phyloP scores from a whole-genome alignment of 805 yeast genomes.

The Pichia pseudocactophila region DNA sequence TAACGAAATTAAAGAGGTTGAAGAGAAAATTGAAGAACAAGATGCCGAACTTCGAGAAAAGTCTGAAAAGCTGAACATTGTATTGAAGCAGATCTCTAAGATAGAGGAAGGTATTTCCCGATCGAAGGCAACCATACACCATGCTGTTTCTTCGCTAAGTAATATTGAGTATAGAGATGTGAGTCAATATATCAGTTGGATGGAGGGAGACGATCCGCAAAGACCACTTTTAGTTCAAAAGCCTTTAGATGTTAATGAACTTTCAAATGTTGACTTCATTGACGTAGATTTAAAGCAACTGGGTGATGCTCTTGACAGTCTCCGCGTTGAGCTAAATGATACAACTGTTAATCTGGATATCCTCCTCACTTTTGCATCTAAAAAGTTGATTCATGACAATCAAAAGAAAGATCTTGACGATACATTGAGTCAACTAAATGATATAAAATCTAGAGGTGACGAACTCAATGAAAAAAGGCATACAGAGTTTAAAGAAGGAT shows the following conservation, averaged over 20 bases:
- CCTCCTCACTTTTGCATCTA: conserved; percentile 63
- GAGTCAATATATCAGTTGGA: conserved; percentile 41
- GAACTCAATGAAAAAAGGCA: conserved; percentile 63
- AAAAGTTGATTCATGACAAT: conserved; percentile 53
- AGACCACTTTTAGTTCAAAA: conserved; percentile 13
- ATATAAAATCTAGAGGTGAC: conserved; percentile 50
- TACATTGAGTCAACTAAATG: conserved; percentile 41
- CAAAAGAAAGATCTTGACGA: conserved; percentile 57
- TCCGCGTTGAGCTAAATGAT: conserved; percentile 47
- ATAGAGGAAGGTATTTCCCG: conserved; percentile 21
- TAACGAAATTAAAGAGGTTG: conserved; percentile 28
- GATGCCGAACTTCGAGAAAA: conserved; percentile 45
- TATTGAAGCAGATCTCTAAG: conserved; percentile 19
- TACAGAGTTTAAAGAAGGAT: conserved; percentile 91
- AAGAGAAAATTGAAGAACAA: conserved; percentile 53
- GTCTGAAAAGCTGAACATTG: conserved; percentile 31
- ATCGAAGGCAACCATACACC: conserved; percentile 31
- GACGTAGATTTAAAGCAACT: conserved; percentile 39
- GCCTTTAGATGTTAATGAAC: conserved; percentile 29
- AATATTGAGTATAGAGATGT: conserved; percentile 43
- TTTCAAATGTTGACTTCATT: conserved; percentile 39
- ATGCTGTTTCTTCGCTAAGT: conserved; percentile 20
- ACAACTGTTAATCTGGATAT: conserved; percentile 65
- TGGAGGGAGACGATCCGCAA: conserved; percentile 29
- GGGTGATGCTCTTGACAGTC: conserved; percentile 40